Evolutionary conservation across 441 rosid species (phyloP).

Genomic region (Adansonia gregorii): DNA sequence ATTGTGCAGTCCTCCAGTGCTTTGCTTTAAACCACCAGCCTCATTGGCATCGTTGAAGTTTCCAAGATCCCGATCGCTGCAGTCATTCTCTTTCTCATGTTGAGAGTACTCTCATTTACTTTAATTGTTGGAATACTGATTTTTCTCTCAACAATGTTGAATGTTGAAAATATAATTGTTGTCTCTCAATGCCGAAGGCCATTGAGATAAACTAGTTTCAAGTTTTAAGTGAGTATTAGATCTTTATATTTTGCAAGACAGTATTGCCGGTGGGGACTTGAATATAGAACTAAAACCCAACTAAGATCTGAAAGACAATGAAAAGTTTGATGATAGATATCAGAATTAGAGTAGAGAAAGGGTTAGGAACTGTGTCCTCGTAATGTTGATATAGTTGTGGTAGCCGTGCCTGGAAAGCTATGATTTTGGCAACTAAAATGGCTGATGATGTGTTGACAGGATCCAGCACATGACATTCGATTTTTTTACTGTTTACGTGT

Average conservation of each 20-base stretch:
- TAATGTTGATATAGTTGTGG: background rate
- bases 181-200: slow-evolving; percentile 19
- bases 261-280: slow-evolving; percentile 2
- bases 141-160: background rate
- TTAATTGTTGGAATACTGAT: background rate
- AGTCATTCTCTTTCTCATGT: background rate
- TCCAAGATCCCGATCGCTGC: slow-evolving; percentile 2
- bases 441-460: background rate
- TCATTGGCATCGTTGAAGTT: slow-evolving; percentile 39
- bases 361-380: slow-evolving; percentile 2
- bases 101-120: slow-evolving; percentile 3
- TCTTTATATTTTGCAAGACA: background rate
- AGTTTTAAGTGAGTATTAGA: background rate
- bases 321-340: background rate
- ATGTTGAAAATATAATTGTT: slow-evolving; percentile 1
- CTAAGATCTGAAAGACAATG: background rate
- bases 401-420: background rate
- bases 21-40: slow-evolving; percentile 26
- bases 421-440: background rate
- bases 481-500: background rate
- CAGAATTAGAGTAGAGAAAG: background rate
- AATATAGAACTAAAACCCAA: background rate
- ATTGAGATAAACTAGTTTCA: background rate
- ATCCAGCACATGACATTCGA: slow-evolving; percentile 9
- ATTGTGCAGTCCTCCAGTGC: slow-evolving; percentile 33